A percentile compares a stretch with the other conserved stretches of the same genome.
Conservation (phyloP, 306 rosid species). For the Cucumis hystrix region DNA sequence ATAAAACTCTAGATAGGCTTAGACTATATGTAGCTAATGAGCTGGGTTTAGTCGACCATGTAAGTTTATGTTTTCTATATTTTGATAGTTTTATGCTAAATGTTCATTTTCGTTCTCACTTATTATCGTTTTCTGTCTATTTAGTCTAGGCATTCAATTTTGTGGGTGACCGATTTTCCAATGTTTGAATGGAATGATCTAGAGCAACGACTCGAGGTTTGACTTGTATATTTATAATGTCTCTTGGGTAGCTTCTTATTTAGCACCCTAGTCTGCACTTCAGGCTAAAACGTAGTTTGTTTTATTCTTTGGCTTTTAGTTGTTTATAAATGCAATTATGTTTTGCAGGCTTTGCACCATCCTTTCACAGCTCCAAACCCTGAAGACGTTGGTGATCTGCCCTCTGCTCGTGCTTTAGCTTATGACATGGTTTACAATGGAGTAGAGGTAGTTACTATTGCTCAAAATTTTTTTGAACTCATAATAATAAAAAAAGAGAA, state of each 20-base stretch:
- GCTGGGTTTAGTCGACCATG: constrained; percentile 61
- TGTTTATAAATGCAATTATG: not conserved
- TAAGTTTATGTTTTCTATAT: constrained; percentile 20
- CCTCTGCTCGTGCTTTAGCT: constrained; percentile 92
- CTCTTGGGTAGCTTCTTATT: not conserved
- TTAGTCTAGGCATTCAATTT: constrained; percentile 72
- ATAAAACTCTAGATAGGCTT: constrained; percentile 73
- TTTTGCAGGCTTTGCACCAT: constrained; percentile 79
- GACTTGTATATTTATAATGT: constrained; percentile 10
- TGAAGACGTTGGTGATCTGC: constrained; percentile 69
- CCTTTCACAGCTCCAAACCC: constrained; percentile 99
- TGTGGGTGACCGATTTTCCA: constrained; percentile 95
- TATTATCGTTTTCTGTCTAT: constrained; percentile 13
- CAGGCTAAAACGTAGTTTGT: not conserved
- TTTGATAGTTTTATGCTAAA: not conserved
- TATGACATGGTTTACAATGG: constrained; percentile 98
- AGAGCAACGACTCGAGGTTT: constrained; percentile 89
- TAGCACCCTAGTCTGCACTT: not conserved
- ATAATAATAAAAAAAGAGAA: not conserved
- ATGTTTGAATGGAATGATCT: constrained; percentile 96
- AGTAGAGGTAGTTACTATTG: constrained; percentile 55
- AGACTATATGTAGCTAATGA: constrained; percentile 62
- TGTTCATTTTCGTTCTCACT: not conserved
- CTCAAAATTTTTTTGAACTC: not conserved
- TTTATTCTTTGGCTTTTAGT: not conserved